These are phyloP conservation scores for Geotrichum citri-aurantii DNA, from an alignment of 1,139 yeast genomes.

Conservation along the genomic window DNA sequence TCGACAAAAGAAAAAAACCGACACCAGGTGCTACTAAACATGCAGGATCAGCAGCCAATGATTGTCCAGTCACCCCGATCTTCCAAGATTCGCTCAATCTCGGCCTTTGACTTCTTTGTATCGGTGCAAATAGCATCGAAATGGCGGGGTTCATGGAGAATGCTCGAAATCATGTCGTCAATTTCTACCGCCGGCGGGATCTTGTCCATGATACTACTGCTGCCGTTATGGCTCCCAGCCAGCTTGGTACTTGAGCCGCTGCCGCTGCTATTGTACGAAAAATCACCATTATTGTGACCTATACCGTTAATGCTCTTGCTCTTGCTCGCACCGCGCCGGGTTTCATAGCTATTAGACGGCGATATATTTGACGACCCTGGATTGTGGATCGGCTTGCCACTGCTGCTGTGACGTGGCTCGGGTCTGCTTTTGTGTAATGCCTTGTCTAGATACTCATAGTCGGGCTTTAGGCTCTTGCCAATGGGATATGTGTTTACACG, in stretches of 20 bases:
- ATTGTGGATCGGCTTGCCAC: background rate
- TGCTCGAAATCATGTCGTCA: constrained; percentile 40
- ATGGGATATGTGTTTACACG: constrained; percentile 76
- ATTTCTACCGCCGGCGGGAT: constrained; percentile 32
- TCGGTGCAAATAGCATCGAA: constrained; percentile 73
- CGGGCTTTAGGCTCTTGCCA: constrained; percentile 26
- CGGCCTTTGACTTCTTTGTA: constrained; percentile 50
- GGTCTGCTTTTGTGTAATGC: background rate
- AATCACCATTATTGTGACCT: constrained; percentile 11
- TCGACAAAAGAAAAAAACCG: constrained; percentile 37
- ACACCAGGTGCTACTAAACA: constrained; percentile 35
- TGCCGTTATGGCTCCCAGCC: constrained; percentile 28
- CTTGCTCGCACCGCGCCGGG: background rate
- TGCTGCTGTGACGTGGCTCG: background rate
- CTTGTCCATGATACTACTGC: constrained; percentile 13
- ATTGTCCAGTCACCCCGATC: constrained; percentile 31
- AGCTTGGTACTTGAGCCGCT: constrained; percentile 19
- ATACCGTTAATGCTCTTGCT: constrained; percentile 12
- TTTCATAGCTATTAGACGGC: background rate
- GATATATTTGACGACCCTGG: background rate
- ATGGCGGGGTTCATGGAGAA: constrained; percentile 54
- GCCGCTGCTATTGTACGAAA: constrained; percentile 14
- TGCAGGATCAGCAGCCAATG: constrained; percentile 23
- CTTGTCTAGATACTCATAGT: constrained; percentile 25
- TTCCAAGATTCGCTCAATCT: constrained; percentile 38